Percentiles rank a stretch among this genome's conserved stretches.
Conservation (phyloP, 1,139 yeast genomes). For the Suhomyces kunorum region DNA sequence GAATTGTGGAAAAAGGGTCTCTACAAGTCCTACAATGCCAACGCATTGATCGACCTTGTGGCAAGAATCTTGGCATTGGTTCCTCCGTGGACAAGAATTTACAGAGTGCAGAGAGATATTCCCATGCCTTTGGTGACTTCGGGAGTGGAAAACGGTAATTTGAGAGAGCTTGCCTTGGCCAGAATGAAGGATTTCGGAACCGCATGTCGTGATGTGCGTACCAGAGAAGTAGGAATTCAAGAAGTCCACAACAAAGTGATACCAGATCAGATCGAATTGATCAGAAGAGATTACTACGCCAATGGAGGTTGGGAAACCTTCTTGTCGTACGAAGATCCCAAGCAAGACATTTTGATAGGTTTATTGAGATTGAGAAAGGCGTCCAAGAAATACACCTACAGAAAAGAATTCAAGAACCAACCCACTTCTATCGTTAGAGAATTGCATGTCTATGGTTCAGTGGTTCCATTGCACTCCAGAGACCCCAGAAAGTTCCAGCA, state of each 20-base stretch:
- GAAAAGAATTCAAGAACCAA: slow-evolving; percentile 83
- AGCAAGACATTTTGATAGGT: slow-evolving; percentile 93
- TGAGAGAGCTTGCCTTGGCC: slow-evolving; percentile 92
- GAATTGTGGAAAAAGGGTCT: slow-evolving; percentile 97
- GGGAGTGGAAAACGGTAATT: slow-evolving; percentile 97
- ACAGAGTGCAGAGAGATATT: slow-evolving; percentile 97
- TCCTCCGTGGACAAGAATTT: slow-evolving; percentile 99
- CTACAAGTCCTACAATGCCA: slow-evolving; percentile 92
- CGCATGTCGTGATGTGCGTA: slow-evolving; percentile 93
- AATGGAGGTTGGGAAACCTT: slow-evolving; percentile 99
- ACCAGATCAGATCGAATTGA: slow-evolving; percentile 95
- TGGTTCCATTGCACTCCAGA: slow-evolving; percentile 94
- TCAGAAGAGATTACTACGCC: slow-evolving; percentile 94
- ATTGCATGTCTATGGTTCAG: slow-evolving; percentile 95
- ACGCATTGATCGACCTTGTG: slow-evolving; percentile 88
- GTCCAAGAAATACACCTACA: slow-evolving; percentile 81
- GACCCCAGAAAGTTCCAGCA: slow-evolving; percentile 98
- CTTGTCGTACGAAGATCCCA: slow-evolving; percentile 93
- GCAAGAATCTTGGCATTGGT: slow-evolving; percentile 94
- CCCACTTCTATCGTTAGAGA: slow-evolving; percentile 94
- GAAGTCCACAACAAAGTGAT: slow-evolving; percentile 97
- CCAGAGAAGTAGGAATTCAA: slow-evolving; percentile 98
- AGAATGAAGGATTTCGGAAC: slow-evolving; percentile 99
- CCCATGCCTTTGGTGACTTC: slow-evolving; percentile 99
- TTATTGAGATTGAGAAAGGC: slow-evolving; percentile 85